Percentiles rank a stretch among this genome's conserved stretches.
Conservation (phyloP, 139 green algal species). For the Pycnococcus provasolii region DNA sequence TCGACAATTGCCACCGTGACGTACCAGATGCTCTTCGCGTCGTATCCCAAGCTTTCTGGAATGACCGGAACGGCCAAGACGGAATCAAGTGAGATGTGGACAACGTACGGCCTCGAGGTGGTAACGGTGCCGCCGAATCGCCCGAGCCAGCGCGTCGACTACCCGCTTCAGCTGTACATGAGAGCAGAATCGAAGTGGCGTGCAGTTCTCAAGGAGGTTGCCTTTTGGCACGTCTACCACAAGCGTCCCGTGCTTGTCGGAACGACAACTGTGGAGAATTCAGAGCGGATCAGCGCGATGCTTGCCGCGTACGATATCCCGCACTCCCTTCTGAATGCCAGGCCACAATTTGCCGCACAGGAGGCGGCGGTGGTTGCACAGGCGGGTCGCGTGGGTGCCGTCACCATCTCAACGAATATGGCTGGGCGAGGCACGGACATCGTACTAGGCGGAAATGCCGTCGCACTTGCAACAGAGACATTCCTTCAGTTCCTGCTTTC, state of each 20-base stretch:
- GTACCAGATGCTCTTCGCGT: conserved; percentile 56
- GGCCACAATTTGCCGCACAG: conserved; percentile 50
- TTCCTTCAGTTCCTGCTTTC: background rate
- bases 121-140: conserved; percentile 69
- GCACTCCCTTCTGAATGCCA: conserved; percentile 32
- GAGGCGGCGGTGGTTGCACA: conserved; percentile 62
- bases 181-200: conserved; percentile 29
- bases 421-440: conserved; percentile 71
- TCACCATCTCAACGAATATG: conserved; percentile 73
- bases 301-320: conserved; percentile 46
- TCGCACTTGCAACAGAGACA: conserved; percentile 25
- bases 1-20: conserved; percentile 41
- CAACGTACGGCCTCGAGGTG: conserved; percentile 52
- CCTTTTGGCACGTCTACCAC: conserved; percentile 7
- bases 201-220: conserved; percentile 30
- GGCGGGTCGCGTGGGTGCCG: conserved; percentile 46
- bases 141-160: conserved; percentile 47
- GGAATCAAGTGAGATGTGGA: conserved; percentile 40
- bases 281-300: conserved; percentile 29
- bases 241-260: conserved; percentile 76
- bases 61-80: conserved; percentile 53
- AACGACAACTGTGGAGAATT: conserved; percentile 60
- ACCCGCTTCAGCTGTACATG: conserved; percentile 43
- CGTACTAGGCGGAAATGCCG: conserved; percentile 61
- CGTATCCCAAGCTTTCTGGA: conserved; percentile 51